These are phyloP conservation scores for Mortierella alpina DNA, from an alignment of 192 early-diverging fungal genomes.

Conservation along the genomic window DNA sequence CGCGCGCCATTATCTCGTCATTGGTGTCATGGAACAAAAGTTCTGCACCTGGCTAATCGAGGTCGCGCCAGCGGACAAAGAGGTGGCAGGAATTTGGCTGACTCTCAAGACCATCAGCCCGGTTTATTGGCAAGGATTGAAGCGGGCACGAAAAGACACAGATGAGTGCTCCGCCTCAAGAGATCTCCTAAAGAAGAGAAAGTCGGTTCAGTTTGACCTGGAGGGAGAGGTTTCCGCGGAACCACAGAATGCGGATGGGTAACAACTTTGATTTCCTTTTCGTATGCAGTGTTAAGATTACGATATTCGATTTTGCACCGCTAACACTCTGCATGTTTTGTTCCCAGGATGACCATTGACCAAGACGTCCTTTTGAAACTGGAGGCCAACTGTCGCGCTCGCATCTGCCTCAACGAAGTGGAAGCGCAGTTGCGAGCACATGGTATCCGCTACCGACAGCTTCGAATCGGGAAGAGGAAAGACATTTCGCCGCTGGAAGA, in stretches of 20 bases:
- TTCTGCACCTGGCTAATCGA: constrained; percentile 49
- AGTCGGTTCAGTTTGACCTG: constrained; percentile 51
- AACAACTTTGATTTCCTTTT: neutral
- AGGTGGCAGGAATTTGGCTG: constrained; percentile 26
- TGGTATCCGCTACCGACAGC: constrained; percentile 28
- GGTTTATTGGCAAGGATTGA: constrained; percentile 41
- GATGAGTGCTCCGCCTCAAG: neutral
- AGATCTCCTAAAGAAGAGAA: constrained; percentile 11
- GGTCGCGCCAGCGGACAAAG: constrained; percentile 26
- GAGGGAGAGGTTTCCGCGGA: constrained; percentile 7
- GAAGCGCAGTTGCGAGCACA: constrained; percentile 30
- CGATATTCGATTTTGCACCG: neutral
- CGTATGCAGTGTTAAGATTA: neutral
- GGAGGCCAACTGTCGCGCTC: constrained; percentile 35
- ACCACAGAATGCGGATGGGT: constrained; percentile 13
- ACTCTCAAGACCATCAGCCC: constrained; percentile 34
- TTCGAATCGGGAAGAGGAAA: neutral
- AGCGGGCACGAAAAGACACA: neutral
- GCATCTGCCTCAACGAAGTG: constrained; percentile 35
- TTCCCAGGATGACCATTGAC: constrained; percentile 29
- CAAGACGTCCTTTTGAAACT: constrained; percentile 40
- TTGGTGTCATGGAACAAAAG: constrained; percentile 40
- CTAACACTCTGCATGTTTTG: neutral
- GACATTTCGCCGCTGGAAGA: neutral
- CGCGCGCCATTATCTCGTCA: constrained; percentile 42